Percentiles rank a stretch among this genome's conserved stretches.
Conservation (phyloP, 257 asterid species). For the Sherardia arvensis region DNA sequence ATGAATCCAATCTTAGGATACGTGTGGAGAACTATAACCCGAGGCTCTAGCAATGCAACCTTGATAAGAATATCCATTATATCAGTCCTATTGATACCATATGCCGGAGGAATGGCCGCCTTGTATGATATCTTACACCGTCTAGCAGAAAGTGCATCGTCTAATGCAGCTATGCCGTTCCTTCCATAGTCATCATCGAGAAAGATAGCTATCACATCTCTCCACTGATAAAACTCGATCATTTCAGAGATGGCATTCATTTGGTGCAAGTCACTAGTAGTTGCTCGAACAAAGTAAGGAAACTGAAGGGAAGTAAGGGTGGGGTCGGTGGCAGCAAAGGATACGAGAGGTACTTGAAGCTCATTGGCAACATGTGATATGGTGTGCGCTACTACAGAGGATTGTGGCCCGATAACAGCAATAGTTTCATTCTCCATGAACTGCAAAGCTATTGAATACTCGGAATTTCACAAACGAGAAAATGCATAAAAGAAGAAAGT, state of each 20-base stretch:
- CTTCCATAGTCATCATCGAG: constrained; percentile 42
- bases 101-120: constrained; percentile 32
- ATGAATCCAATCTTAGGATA: constrained; percentile 26
- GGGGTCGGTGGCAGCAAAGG: constrained; percentile 44
- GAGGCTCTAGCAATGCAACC: constrained; percentile 34
- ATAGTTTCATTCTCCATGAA: constrained; percentile 36
- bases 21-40: constrained; percentile 36
- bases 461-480: neutral
- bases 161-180: constrained; percentile 39
- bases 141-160: constrained; percentile 32
- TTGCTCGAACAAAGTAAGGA: constrained; percentile 42
- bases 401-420: constrained; percentile 46
- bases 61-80: constrained; percentile 38
- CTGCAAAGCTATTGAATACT: constrained; percentile 23
- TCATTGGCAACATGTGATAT: constrained; percentile 31
- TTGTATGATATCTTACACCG: constrained; percentile 32
- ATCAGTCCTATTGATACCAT: constrained; percentile 13
- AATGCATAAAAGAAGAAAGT: neutral
- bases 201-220: constrained; percentile 27
- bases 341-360: constrained; percentile 40
- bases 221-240: constrained; percentile 32
- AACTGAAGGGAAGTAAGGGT: constrained; percentile 37
- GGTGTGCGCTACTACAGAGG: constrained; percentile 40
- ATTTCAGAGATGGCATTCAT: constrained; percentile 42
- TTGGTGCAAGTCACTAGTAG: constrained; percentile 37